Evolutionary conservation across 2,329 filamentous ascomycete species (phyloP).

Genomic region (Elsinoe perseae): DNA sequence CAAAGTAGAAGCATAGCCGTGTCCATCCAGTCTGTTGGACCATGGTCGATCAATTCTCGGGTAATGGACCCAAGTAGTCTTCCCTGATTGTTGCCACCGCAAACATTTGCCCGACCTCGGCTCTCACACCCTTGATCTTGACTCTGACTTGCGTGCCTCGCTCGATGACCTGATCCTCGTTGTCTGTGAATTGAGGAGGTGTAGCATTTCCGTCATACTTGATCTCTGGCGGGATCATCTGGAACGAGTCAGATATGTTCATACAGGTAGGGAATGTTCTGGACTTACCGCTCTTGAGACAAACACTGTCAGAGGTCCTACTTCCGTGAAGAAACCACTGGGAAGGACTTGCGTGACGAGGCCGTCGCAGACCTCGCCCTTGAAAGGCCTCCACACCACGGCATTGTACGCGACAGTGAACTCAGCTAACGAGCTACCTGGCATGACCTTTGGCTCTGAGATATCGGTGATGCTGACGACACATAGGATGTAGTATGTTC

Average conservation of each 20-base stretch:
- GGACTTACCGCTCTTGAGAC: conserved; percentile 69
- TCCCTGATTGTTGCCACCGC: conserved; percentile 96
- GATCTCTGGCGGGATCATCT: conserved; percentile 87
- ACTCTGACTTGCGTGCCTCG: conserved; percentile 87
- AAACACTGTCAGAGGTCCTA: conserved; percentile 69
- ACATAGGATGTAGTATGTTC: conserved; percentile 94
- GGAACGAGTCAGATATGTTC: not conserved
- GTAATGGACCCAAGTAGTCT: conserved; percentile 34
- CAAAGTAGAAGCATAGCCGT: not conserved
- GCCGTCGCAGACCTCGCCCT: conserved; percentile 95
- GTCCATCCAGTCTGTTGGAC: not conserved
- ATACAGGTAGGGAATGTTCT: conserved; percentile 16
- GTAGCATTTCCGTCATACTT: conserved; percentile 94
- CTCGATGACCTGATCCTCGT: conserved; percentile 88
- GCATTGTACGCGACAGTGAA: conserved; percentile 93
- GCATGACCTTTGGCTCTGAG: conserved; percentile 76
- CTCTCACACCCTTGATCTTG: conserved; percentile 88
- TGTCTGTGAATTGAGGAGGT: conserved; percentile 93
- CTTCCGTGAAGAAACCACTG: conserved; percentile 83
- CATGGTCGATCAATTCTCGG: not conserved
- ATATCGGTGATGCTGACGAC: conserved; percentile 97
- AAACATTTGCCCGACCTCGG: conserved; percentile 90
- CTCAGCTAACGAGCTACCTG: conserved; percentile 83
- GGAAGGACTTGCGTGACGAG: conserved; percentile 86
- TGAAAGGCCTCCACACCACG: conserved; percentile 96